phyloP scores from a whole-genome alignment of 768 basidiomycete species.

The Termitomyces sp. region DNA sequence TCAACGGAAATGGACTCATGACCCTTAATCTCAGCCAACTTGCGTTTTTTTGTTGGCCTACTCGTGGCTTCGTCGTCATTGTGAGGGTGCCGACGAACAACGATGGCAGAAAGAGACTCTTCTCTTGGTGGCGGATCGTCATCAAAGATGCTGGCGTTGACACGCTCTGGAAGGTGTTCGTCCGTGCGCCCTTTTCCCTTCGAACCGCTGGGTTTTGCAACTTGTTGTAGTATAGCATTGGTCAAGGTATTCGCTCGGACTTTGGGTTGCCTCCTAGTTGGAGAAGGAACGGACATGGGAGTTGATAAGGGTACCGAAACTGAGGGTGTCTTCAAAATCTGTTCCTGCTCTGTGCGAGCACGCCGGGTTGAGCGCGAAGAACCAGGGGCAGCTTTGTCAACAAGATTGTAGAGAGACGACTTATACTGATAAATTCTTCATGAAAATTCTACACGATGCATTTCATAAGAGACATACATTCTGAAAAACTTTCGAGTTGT shows the following conservation, averaged over 20 bases:
- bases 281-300: conserved; percentile 10
- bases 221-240: conserved; percentile 25
- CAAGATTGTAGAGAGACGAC: conserved; percentile 53
- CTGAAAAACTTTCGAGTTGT: conserved; percentile 68
- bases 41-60: conserved; percentile 11
- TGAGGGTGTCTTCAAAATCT: conserved; percentile 32
- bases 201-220: conserved; percentile 16
- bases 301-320: conserved; percentile 22
- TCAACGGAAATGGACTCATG: conserved; percentile 10
- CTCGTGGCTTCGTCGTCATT: not conserved
- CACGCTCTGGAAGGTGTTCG: not conserved
- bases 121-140: not conserved
- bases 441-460: conserved; percentile 4
- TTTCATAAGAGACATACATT: conserved; percentile 45
- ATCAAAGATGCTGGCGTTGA: not conserved
- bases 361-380: conserved; percentile 60
- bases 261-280: conserved; percentile 22
- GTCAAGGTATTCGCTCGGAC: conserved; percentile 3
- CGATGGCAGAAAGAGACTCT: conserved; percentile 6
- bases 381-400: conserved; percentile 44
- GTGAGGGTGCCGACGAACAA: not conserved
- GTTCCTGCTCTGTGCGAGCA: conserved; percentile 51
- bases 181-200: conserved; percentile 12
- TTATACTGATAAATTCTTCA: conserved; percentile 46
- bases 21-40: not conserved